Evolutionary conservation across 495 filamentous ascomycete species (phyloP), one percentile per base, ranked within the genome.

Genomic region (Aspergillus kassunensis): DNA sequence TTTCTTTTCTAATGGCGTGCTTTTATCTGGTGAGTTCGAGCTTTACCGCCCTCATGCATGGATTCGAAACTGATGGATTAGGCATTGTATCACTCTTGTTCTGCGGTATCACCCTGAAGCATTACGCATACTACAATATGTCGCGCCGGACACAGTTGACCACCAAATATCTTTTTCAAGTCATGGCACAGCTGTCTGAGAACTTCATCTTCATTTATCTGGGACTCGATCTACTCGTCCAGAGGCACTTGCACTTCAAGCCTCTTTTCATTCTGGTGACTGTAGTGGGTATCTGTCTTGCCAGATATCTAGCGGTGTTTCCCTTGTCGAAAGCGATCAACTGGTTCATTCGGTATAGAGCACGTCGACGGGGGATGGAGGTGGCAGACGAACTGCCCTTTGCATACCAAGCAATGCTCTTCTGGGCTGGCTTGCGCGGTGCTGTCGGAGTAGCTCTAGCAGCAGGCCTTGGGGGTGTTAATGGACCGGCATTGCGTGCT

Each of bases 201-300:
- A 98, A 98, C 69, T 98, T 98, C 57, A 98, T 98, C 62, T 98
- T 98, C 74, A 98, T 98, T 68, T 98, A 97, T 63, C 81, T 98
- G 2, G 93, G 93, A 0, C 76, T 98, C 12, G 91, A 93, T 1
- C 79, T 98, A 24, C 96, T 98, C 65, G 96, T 95, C 3, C 90
- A 96, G 57, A 80, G 80, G 18, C 78, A 86, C 20, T 74, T 97
- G n/a, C 80, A 85, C 40, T 97, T 91, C 73, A 93, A 96, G 60
- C 93, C 93, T 0, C 79, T 95, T n/a, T 88, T 98, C 63, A 97
- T 97, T 56, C 82, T 98, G 33, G 84, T 98, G 44, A 87, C 92
- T 0, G 84, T 96, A 8, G 66, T 95, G 48, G 90, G 93, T 2
- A 96, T 98, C 47, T 98, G 93, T 64, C 79, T 85, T 29, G 90